Conservation (phyloP, 805 yeast species). For the Saturnispora halmiae region DNA sequence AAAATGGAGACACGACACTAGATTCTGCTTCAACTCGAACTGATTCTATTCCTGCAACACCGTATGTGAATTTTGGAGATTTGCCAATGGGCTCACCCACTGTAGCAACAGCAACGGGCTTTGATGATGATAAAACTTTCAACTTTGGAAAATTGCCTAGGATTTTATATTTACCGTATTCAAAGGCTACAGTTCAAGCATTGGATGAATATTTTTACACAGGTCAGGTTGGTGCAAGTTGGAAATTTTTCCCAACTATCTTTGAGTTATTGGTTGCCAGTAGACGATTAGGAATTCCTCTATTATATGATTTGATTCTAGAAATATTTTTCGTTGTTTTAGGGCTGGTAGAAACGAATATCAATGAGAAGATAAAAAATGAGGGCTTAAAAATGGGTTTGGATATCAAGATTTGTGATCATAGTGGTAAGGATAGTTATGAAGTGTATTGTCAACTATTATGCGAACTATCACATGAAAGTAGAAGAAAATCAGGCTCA, state of each 20-base stretch:
- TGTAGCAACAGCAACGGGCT: not conserved
- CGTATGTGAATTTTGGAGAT: not conserved
- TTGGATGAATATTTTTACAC: conserved; percentile 67
- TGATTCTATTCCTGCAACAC: not conserved
- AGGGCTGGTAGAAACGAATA: conserved; percentile 46
- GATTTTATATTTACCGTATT: conserved; percentile 57
- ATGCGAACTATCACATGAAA: conserved; percentile 7
- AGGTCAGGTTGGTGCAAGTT: conserved; percentile 69
- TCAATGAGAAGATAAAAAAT: conserved; percentile 4
- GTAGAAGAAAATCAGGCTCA: conserved; percentile 14
- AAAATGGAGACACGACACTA: not conserved
- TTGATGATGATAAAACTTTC: conserved; percentile 6
- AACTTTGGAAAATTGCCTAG: conserved; percentile 42
- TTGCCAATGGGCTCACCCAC: not conserved
- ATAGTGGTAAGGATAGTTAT: conserved; percentile 11
- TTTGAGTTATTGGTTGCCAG: conserved; percentile 55
- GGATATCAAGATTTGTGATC: conserved; percentile 2
- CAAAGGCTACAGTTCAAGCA: conserved; percentile 52
- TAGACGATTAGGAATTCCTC: conserved; percentile 58
- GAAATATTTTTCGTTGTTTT: conserved; percentile 64
- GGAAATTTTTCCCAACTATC: conserved; percentile 64
- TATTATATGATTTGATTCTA: conserved; percentile 57
- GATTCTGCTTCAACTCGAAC: not conserved
- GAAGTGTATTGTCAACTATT: conserved; percentile 13
- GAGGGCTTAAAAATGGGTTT: not conserved